Percentiles rank a stretch among this genome's conserved stretches.
These are phyloP conservation scores for Aspergillus tamarii DNA, from an alignment of 2,329 filamentous ascomycete genomes.

Conservation along the genomic window DNA sequence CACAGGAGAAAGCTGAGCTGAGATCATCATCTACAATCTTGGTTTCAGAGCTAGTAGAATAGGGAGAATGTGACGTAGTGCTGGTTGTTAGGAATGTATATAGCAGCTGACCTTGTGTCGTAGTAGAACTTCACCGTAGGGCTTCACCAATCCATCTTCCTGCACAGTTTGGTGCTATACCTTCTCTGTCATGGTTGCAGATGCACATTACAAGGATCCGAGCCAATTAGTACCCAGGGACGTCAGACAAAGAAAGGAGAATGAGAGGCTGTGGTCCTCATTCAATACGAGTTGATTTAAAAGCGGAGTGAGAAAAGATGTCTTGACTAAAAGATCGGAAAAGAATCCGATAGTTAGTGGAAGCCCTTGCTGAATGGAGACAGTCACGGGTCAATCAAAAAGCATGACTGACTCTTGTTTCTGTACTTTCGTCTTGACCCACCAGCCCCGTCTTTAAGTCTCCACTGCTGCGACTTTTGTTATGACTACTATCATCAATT, in stretches of 20 bases:
- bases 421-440: not conserved
- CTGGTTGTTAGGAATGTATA: not conserved
- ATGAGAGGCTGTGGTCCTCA: not conserved
- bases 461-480: slow-evolving; percentile 3
- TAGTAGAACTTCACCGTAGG: not conserved
- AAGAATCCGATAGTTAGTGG: not conserved
- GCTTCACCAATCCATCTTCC: not conserved
- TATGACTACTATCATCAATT: not conserved
- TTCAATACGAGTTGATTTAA: not conserved
- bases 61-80: not conserved
- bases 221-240: not conserved
- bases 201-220: not conserved
- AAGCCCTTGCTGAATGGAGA: not conserved
- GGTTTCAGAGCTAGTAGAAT: not conserved
- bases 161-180: not conserved
- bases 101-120: not conserved
- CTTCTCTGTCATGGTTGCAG: not conserved
- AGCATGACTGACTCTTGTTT: not conserved
- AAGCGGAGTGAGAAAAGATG: not conserved
- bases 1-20: no score
- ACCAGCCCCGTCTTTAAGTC: not conserved
- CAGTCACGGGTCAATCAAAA: not conserved
- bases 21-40: not conserved
- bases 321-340: not conserved
- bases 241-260: not conserved